Conservation (phyloP, 2,329 filamentous ascomycete species). For the Calycina herbarum region DNA sequence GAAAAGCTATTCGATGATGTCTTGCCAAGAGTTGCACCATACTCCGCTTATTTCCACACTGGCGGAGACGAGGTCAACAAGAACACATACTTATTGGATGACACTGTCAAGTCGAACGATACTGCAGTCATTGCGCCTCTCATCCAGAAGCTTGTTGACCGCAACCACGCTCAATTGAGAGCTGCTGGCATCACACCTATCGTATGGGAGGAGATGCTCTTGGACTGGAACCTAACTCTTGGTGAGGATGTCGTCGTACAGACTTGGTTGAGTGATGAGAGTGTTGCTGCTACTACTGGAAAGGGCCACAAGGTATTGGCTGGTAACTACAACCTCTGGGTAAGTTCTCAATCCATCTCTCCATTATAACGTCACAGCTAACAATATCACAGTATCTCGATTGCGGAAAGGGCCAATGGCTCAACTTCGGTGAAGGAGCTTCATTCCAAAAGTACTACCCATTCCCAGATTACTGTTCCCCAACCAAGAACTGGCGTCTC, state of each 20-base stretch:
- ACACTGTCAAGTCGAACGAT: conserved; percentile 67
- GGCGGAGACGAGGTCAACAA: conserved; percentile 86
- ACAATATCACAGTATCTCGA: conserved; percentile 65
- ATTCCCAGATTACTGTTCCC: conserved; percentile 79
- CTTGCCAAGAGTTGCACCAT: conserved; percentile 68
- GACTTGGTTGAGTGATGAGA: conserved; percentile 67
- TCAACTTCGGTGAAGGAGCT: conserved; percentile 64
- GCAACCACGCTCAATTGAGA: conserved; percentile 65
- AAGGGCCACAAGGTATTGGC: conserved; percentile 70
- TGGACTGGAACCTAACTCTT: conserved; percentile 75
- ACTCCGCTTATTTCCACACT: conserved; percentile 77
- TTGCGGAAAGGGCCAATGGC: conserved; percentile 78
- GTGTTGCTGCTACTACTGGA: conserved; percentile 59
- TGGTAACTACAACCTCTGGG: conserved; percentile 77
- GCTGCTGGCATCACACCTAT: conserved; percentile 67
- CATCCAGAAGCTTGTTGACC: conserved; percentile 74
- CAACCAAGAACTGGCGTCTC: conserved; percentile 77
- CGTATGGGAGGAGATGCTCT: conserved; percentile 86
- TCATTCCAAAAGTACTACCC: conserved; percentile 59
- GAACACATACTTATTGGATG: conserved; percentile 73
- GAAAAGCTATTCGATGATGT: conserved; percentile 73
- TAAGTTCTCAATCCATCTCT: conserved; percentile 41
- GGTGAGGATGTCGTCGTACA: conserved; percentile 73
- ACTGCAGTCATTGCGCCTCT: conserved; percentile 67
- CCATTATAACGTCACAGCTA: conserved; percentile 19